Conservation (phyloP, 106 monocot genomes). For the Dendrobium huoshanense region DNA sequence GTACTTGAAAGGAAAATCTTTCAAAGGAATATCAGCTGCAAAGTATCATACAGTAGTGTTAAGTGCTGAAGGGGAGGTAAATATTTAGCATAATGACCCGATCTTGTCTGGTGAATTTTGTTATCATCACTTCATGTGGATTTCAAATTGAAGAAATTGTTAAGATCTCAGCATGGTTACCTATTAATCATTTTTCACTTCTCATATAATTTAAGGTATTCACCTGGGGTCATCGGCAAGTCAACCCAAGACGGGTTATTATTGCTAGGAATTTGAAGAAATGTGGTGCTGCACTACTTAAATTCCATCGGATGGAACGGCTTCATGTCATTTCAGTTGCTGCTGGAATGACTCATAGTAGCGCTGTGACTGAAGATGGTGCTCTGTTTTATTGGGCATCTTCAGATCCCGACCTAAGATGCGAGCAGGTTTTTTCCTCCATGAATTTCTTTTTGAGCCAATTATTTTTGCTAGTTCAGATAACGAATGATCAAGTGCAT, state of each 20-base stretch:
- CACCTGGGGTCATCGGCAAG: slow-evolving; percentile 94
- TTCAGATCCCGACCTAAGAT: slow-evolving; percentile 86
- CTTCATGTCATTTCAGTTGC: slow-evolving; percentile 75
- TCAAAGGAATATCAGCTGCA: slow-evolving; percentile 76
- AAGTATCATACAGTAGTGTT: slow-evolving; percentile 87
- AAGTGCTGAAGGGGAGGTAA: slow-evolving; percentile 84
- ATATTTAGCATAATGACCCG: neutral
- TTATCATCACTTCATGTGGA: neutral
- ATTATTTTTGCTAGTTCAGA: neutral
- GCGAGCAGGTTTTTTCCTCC: slow-evolving; percentile 59
- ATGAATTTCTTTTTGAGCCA: neutral
- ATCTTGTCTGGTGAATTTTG: neutral
- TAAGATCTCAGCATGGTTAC: neutral
- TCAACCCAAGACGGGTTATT: slow-evolving; percentile 80
- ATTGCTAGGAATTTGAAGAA: slow-evolving; percentile 75
- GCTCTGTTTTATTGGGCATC: slow-evolving; percentile 92
- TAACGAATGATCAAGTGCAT: neutral
- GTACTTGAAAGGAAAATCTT: slow-evolving; percentile 84
- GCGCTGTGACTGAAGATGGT: slow-evolving; percentile 82
- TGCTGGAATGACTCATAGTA: slow-evolving; percentile 81
- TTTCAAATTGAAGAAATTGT: neutral
- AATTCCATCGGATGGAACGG: slow-evolving; percentile 72
- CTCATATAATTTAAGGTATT: slow-evolving; percentile 47
- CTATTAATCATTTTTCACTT: neutral
- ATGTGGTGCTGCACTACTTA: slow-evolving; percentile 53